Base-by-base conservation (phyloP, 2,329 filamentous ascomycete species). In the Fusarium sp. region DNA sequence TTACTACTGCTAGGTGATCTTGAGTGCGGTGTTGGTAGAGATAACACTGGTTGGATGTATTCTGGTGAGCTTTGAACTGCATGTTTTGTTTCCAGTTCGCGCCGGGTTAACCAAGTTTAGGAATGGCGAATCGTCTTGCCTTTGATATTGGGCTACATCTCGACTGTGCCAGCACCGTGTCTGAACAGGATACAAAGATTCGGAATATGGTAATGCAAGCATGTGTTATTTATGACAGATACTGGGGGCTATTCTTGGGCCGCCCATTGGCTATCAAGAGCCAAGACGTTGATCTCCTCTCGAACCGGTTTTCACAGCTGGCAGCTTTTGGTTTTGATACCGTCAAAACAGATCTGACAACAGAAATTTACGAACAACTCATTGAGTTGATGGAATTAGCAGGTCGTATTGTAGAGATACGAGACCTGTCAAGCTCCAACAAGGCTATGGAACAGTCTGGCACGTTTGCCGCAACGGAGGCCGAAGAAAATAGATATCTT, bases 311-410 rank as follows among this genome's bases (percentile, higher is more conserved):
- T 59, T 81, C 83, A 11, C 77, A 80, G 40, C 77, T 85, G 2
- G 77, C 78, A 4, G 80, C 82, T 13, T 49, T 77, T 75, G 30
- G 73, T 66, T 72, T 71, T 14, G 69, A 70, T 9, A 25, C 55
- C 4, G 43, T 65, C 4, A 64, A 63, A 28, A 55, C 58, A 18
- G 71, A 77, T 40, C 34, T 74, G 14, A 55, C 42, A 13, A 63
- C 65, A 6, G 79, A 84, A 50, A 83, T 87, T 21, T 85, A 86
- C 68, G 83, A 86, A 66, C 79, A 85, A 23, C 80, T 87, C 10
- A 80, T 87, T 37, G 85, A 87, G 66, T 78, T 88, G n/a, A 86
- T 87, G 84, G 85, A 86, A 63, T 78, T 87, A 9, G 84, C 85
- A 3, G 84, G 84, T 42, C 84, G 82, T 55, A 85, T 87, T 25